Evolutionary conservation across 495 filamentous ascomycete species (phyloP), one percentile per base, ranked within the genome.

Genomic region (Podospora australis): DNA sequence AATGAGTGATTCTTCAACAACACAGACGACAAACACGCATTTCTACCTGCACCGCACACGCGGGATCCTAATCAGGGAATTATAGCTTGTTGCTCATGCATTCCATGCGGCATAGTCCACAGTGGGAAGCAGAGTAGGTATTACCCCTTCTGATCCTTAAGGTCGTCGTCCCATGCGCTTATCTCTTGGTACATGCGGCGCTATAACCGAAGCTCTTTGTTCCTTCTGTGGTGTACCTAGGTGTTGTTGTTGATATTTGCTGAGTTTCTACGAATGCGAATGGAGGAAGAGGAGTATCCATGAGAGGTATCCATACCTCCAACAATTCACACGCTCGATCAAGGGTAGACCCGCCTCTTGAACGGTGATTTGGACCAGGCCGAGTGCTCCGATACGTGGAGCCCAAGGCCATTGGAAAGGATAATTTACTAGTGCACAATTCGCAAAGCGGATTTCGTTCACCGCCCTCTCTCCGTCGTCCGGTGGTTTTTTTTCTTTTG

Each of bases 371-470:
- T 36, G 42, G 47, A 46, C 38, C n/a, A n/a, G 43, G 39, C 54
- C 54, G 54, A 57, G 43, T 11, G 24, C 26, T 48, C 50, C 54
- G 54, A 50, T 41, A 38, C 48, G 48, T 56, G 53, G 53, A 52
- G 48, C 49, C 53, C 26, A 10, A 19, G 34, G n/a, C n/a, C n/a
- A n/a, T n/a, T n/a, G n/a, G n/a, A n/a, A n/a, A n/a, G n/a, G n/a
- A n/a, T n/a, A n/a, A n/a, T n/a, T n/a, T n/a, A n/a, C n/a, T n/a
- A n/a, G n/a, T n/a, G n/a, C n/a, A n/a, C n/a, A 22, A 23, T 43
- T 19, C n/a, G 23, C 26, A 39, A 22, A 26, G 34, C 23, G 16
- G 23, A 41, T 43, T 43, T 43, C n/a, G 13, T 28, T 43, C 40
- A 43, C 40, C 40, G 40, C 40, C 40, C 40, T 26, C 17, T 45